Evolutionary conservation across 495 filamentous ascomycete genomes (phyloP).

Genomic region (Aspergillus saccharolyticus): DNA sequence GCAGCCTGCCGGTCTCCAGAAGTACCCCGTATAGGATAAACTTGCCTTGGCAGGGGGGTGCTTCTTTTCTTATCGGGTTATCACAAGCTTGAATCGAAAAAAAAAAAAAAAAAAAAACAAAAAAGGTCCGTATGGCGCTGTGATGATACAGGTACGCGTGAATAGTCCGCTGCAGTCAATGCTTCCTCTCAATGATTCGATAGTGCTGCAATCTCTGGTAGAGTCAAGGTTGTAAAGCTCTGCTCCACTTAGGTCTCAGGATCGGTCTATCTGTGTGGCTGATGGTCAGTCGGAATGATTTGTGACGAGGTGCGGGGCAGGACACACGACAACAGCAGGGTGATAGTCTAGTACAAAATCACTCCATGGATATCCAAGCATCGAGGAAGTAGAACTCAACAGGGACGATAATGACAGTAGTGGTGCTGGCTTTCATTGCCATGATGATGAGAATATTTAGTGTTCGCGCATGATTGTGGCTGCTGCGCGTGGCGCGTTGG

Average conservation of each 20-base stretch:
- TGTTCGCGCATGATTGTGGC: neutral
- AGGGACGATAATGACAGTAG: neutral
- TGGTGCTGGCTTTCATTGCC: neutral
- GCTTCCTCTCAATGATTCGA: neutral
- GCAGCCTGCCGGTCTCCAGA: too few relatives aligned
- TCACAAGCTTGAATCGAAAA: neutral
- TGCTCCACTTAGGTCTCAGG: neutral
- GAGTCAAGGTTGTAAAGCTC: neutral
- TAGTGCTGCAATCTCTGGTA: neutral
- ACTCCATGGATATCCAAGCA: neutral
- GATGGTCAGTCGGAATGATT: neutral
- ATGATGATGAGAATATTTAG: neutral
- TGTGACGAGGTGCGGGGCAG: neutral
- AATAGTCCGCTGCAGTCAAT: neutral
- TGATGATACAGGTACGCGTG: neutral
- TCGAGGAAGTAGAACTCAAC: neutral
- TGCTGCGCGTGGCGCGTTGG: slow-evolving; percentile 9
- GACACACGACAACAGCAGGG: neutral
- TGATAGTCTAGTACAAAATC: neutral
- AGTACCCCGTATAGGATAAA: too few relatives aligned
- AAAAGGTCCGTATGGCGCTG: neutral
- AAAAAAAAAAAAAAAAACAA: neutral
- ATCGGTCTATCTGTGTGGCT: neutral
- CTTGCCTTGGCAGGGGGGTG: too few relatives aligned
- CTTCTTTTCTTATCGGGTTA: neutral